Evolutionary conservation across 345 rosid genomes (phyloP), one percentile per base, ranked within the genome.

Genomic region (Euphorbia lathyris): DNA sequence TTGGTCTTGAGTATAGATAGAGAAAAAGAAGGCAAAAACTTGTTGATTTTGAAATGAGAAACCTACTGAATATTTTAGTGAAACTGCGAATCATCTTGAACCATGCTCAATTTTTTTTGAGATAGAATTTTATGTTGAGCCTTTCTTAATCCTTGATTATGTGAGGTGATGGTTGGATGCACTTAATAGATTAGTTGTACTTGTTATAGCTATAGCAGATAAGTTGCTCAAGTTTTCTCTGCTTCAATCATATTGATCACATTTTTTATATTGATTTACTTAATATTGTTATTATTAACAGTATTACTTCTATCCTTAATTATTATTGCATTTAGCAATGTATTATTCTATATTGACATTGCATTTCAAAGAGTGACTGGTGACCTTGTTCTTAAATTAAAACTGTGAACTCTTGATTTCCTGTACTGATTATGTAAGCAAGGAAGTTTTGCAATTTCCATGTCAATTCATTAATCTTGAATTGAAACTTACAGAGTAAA

Each of bases 281-380:
- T 69, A 17, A 13, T 47, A 2, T 25, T 27, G 6, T 71, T 76
- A 27, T 71, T 62, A 6, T 69, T 77, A 69, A 45, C 94, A 92
- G 98, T 95, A 95, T 78, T 58, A 27, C 42, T 48, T 45, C 40
- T 51, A 32, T 74, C 70, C 48, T 55, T 51, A 22, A 34, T 50
- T 64, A 34, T 2, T 34, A 34, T 34, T 34, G 3, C 38, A 34
- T 34, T 34, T n/a, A 19, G 48, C 40, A 38, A 22, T 68, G 12
- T 42, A 19, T 23, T 16, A n/a, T n/a, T n/a, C 16, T 57, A 7
- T 29, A 3, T 51, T 3, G 22, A 17, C 12, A 40, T 69, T 32
- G 36, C n/a, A n/a, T n/a, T n/a, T n/a, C 13, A 29, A 68, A 45
- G 57, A 57, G 45, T 12, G n/a, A 63, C 29, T 10, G 2, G 51